Evolutionary conservation across 495 filamentous ascomycete species (phyloP).

Genomic region (Chaetomium cochliodes): DNA sequence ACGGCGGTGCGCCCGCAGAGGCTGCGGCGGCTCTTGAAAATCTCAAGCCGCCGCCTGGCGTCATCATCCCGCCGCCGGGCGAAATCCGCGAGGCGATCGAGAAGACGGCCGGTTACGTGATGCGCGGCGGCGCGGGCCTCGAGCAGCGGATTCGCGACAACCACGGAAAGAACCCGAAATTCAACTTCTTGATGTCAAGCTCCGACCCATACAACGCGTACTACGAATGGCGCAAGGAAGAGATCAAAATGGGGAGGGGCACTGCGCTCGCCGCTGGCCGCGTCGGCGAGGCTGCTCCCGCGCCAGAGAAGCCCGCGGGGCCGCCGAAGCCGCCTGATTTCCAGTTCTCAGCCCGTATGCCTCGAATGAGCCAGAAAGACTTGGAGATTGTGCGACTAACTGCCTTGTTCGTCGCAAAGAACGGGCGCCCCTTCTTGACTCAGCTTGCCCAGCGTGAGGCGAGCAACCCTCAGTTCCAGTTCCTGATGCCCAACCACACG

Average conservation of each 20-base stretch:
- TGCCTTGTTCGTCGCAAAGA: conserved; percentile 85
- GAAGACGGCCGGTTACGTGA: conserved; percentile 94
- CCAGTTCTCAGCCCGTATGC: conserved; percentile 94
- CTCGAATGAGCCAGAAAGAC: conserved; percentile 93
- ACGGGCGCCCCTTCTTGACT: conserved; percentile 88
- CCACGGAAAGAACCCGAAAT: conserved; percentile 81
- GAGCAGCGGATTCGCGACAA: conserved; percentile 89
- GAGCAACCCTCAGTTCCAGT: conserved; percentile 94
- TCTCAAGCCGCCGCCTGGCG: conserved; percentile 74
- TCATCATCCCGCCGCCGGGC: conserved; percentile 75
- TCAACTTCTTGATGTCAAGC: conserved; percentile 76
- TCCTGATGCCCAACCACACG: conserved; percentile 90
- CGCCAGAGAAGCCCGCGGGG: conserved; percentile 69
- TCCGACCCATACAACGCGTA: conserved; percentile 83
- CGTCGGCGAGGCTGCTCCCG: conserved; percentile 56
- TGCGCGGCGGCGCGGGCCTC: conserved; percentile 76
- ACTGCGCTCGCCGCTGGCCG: conserved; percentile 78
- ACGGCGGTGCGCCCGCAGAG: conserved; percentile 52
- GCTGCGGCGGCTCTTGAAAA: conserved; percentile 49
- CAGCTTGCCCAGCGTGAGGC: conserved; percentile 81
- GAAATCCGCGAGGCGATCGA: conserved; percentile 76
- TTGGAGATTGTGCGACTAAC: conserved; percentile 89
- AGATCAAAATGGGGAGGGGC: conserved; percentile 80
- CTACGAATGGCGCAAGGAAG: conserved; percentile 84
- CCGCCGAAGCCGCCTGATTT: conserved; percentile 87